Percentiles rank a stretch among this genome's conserved stretches.
Evolutionary conservation across 306 rosid species (phyloP).

Genomic region (Castanopsis chinensis): DNA sequence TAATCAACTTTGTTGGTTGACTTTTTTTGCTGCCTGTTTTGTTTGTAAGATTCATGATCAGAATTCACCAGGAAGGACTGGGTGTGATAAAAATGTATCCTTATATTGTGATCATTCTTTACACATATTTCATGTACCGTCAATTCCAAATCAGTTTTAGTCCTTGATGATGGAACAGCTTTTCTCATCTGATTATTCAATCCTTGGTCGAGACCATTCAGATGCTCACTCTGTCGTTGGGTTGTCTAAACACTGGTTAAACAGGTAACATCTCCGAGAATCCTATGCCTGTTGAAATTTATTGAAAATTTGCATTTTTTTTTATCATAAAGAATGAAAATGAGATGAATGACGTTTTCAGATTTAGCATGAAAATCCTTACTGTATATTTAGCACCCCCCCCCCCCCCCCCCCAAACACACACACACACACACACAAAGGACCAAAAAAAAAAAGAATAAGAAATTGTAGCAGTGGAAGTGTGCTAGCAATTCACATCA

Average conservation of each 20-base stretch:
- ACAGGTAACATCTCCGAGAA: slow-evolving; percentile 48
- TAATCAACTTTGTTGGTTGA: slow-evolving; percentile 19
- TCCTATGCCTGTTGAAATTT: neutral
- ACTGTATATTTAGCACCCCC: too few species aligned
- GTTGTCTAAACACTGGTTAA: slow-evolving; percentile 69
- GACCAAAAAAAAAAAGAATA: too few species aligned
- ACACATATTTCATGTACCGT: neutral
- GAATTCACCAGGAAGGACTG: slow-evolving; percentile 59
- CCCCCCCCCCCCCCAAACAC: too few species aligned
- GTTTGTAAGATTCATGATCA: slow-evolving; percentile 68
- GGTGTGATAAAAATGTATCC: slow-evolving; percentile 66
- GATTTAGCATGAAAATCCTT: neutral
- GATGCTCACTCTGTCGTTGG: slow-evolving; percentile 58
- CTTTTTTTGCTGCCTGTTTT: slow-evolving; percentile 27
- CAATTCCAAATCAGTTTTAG: slow-evolving; percentile 14
- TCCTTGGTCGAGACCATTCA: slow-evolving; percentile 54
- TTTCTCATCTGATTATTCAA: slow-evolving; percentile 59
- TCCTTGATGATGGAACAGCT: slow-evolving; percentile 64
- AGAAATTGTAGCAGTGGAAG: too few species aligned
- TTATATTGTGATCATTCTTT: slow-evolving; percentile 20
- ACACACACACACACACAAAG: too few species aligned
- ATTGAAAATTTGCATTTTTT: neutral
- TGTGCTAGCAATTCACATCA: too few species aligned
- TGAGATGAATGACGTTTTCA: neutral
- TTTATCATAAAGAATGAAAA: neutral